These are phyloP conservation scores for Coelastrella sp. DNA, from an alignment of 139 green algal genomes.

Conservation along the genomic window DNA sequence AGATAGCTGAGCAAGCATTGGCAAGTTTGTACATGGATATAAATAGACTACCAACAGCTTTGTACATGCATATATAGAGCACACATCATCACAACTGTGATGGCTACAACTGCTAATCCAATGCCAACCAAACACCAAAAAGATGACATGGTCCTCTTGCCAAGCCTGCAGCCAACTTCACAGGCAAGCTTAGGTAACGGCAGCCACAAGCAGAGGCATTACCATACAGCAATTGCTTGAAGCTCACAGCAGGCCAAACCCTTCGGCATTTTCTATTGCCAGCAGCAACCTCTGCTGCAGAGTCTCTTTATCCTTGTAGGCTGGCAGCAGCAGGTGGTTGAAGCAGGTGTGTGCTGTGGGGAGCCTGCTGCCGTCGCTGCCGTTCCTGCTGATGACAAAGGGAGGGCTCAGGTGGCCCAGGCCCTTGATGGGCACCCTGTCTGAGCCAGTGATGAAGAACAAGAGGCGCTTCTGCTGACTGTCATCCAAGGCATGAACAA, in stretches of 20 bases:
- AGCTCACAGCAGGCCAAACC: constrained; percentile 81
- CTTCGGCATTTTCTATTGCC: constrained; percentile 83
- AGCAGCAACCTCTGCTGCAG: constrained; percentile 65
- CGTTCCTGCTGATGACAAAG: constrained; percentile 62
- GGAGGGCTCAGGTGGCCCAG: constrained; percentile 70
- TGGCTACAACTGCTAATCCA: too few species aligned
- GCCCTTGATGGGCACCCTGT: constrained; percentile 81
- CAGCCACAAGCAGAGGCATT: neutral
- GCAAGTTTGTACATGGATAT: too few species aligned
- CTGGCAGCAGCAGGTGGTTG: constrained; percentile 91
- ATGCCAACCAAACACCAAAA: too few species aligned
- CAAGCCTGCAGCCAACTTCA: too few species aligned
- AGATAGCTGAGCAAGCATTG: too few species aligned
- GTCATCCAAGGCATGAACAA: constrained; percentile 50
- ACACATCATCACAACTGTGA: too few species aligned
- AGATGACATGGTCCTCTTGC: too few species aligned
- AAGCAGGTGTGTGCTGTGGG: constrained; percentile 95
- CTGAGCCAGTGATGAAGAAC: constrained; percentile 79
- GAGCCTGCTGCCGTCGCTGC: constrained; percentile 51
- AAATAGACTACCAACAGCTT: too few species aligned
- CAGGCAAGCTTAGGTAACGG: too few species aligned
- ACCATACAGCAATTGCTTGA: neutral
- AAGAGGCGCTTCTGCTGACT: constrained; percentile 69
- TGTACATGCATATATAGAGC: too few species aligned
- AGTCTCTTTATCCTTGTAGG: constrained; percentile 72